Conservation (phyloP, 2,329 filamentous ascomycete species). For the Geosmithia morbida region DNA sequence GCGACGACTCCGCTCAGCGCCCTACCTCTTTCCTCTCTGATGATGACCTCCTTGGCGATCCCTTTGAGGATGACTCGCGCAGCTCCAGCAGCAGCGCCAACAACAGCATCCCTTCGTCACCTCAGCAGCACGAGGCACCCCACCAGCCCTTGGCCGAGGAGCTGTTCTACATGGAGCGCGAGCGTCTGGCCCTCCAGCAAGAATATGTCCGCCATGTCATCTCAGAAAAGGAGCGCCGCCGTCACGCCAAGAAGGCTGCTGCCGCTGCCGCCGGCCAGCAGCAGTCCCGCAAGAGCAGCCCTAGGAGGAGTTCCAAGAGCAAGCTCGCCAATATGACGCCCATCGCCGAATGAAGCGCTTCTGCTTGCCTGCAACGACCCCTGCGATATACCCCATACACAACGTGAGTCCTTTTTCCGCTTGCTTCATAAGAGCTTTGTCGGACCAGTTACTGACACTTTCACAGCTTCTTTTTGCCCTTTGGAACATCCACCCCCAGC, state of each 20-base stretch:
- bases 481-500: background rate
- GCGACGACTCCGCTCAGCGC: conserved; percentile 20
- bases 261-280: background rate
- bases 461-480: background rate
- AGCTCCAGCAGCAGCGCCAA: conserved; percentile 21
- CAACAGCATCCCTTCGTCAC: conserved; percentile 24
- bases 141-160: conserved; percentile 27
- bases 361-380: conserved; percentile 5
- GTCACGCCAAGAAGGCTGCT: conserved; percentile 13
- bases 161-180: conserved; percentile 32
- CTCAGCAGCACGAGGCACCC: conserved; percentile 15
- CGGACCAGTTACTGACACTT: background rate
- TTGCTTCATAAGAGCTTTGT: background rate
- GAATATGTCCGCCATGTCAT: conserved; percentile 35
- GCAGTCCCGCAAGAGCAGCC: conserved; percentile 15
- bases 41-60: conserved; percentile 28
- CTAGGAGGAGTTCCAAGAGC: conserved; percentile 35
- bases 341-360: conserved; percentile 18
- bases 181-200: conserved; percentile 34
- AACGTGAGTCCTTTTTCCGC: background rate
- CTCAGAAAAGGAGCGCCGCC: conserved; percentile 39
- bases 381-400: background rate
- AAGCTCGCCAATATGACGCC: conserved; percentile 36
- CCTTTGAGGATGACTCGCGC: conserved; percentile 19
- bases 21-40: conserved; percentile 46